phyloP scores from a whole-genome alignment of 139 green algal genomes.

The Haematococcus sp. region DNA sequence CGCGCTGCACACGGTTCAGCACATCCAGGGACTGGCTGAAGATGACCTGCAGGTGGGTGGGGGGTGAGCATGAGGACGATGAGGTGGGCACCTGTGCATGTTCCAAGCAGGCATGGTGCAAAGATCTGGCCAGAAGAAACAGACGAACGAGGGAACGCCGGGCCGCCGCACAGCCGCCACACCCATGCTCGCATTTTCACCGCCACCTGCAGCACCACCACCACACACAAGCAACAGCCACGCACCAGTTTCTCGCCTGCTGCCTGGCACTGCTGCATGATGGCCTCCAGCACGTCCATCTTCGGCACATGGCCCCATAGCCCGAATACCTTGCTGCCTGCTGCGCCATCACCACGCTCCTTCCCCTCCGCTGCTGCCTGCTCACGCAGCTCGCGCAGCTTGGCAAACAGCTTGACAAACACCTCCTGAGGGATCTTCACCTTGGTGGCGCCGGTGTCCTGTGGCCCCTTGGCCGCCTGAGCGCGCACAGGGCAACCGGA shows the following conservation, averaged over 20 bases:
- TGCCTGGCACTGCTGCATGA: conserved; percentile 13
- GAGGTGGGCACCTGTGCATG: too few relatives aligned
- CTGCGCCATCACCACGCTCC: neutral
- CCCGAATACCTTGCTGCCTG: neutral
- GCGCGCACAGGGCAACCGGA: too few relatives aligned
- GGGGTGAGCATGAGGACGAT: too few relatives aligned
- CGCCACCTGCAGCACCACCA: too few relatives aligned
- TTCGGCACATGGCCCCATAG: conserved; percentile 23
- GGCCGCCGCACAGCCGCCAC: too few relatives aligned
- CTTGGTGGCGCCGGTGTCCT: neutral
- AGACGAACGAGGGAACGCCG: too few relatives aligned
- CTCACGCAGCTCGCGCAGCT: neutral
- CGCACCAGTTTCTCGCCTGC: conserved; percentile 22
- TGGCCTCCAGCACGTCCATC: conserved; percentile 10
- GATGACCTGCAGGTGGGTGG: neutral
- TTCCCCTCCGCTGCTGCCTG: neutral
- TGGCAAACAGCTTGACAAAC: neutral
- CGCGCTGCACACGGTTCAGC: conserved; percentile 20
- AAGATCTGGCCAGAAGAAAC: too few relatives aligned
- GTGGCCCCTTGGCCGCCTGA: neutral
- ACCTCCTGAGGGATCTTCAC: conserved; percentile 15
- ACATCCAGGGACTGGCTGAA: conserved; percentile 24
- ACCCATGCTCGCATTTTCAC: too few relatives aligned
- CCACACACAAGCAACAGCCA: conserved; percentile 15
- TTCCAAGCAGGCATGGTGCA: too few relatives aligned